phyloP scores from a whole-genome alignment of 169 alveolate genomes.

The Plasmodium falciparum region DNA sequence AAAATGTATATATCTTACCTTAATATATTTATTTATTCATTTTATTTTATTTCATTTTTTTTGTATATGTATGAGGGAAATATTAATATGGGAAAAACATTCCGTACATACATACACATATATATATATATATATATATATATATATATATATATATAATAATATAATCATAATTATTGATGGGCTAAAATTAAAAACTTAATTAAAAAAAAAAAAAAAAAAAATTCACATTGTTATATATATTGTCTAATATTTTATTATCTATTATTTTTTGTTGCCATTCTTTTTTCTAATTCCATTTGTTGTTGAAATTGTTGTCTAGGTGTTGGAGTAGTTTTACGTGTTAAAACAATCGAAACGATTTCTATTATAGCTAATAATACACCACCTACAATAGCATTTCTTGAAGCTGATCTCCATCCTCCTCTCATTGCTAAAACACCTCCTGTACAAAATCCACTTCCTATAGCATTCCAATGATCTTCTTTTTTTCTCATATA shows the following conservation, averaged over 20 bases:
- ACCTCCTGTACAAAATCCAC: slow-evolving; percentile 97
- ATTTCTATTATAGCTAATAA: slow-evolving; percentile 91
- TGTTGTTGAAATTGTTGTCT: slow-evolving; percentile 91
- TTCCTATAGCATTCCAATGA: slow-evolving; percentile 95
- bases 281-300: slow-evolving; percentile 83
- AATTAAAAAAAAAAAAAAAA: slow-evolving; percentile 16
- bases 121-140: slow-evolving; percentile 23
- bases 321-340: slow-evolving; percentile 89
- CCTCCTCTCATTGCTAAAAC: slow-evolving; percentile 93
- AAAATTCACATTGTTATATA: neutral
- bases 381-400: slow-evolving; percentile 93
- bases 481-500: slow-evolving; percentile 94
- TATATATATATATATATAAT: slow-evolving; percentile 20
- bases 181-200: slow-evolving; percentile 20
- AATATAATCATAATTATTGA: neutral
- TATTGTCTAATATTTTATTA: slow-evolving; percentile 40
- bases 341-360: slow-evolving; percentile 89
- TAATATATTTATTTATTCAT: neutral
- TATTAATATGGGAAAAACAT: neutral
- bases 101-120: neutral
- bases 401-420: slow-evolving; percentile 88
- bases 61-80: neutral
- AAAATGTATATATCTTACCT: neutral
- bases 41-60: slow-evolving; percentile 1
- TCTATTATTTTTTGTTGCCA: slow-evolving; percentile 72